Evolutionary conservation across 2,329 filamentous ascomycete genomes (phyloP), one percentile per base, ranked within the genome.

Genomic region (Fusarium ramigenum): DNA sequence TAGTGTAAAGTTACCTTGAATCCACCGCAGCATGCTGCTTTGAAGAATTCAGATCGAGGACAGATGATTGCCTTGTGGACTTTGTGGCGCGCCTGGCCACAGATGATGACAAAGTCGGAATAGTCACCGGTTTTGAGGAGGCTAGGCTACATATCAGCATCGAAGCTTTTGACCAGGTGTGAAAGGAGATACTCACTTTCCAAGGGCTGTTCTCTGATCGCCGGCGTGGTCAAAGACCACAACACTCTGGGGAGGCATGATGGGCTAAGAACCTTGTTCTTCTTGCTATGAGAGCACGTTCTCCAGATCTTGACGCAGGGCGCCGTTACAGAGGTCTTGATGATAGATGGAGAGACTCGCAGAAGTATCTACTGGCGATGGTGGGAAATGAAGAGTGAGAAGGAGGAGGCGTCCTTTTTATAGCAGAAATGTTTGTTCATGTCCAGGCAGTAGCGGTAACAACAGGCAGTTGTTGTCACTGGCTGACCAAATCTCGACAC

Each of bases 91-190:
- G 3, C 3, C 9, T 36, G 7, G 2, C n/a, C 14, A 28, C 49
- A 21, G 12, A 37, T 21, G 23, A 53, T 53, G 9, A 53, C 32
- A 4, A 53, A 5, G 49, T 36, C 32, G 18, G n/a, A 52, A 37
- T 19, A 37, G 36, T 19, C 49, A 11, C 32, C 18, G 12, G 23
- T 36, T 21, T 37, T 21, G 7, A 37, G n/a, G 3, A 37, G 32
- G 14, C 49, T 52, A 21, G 9, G 2, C 49, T 21, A 0, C 6
- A 0, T 3, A 3, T 25, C 2, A 21, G 23, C 1, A 25, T 10
- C 4, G 3, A 5, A 25, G 21, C 47, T 14, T 21, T 23, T 8
- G 6, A 11, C 5, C n/a, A 25, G 16, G 1, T 36, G 11, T 25
- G 5, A 25, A 11, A 4, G 12, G 23, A 8, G 9, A 53, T 5